These are phyloP conservation scores for Zygosaccharomyces bailii DNA, from an alignment of 805 yeast genomes.

Conservation along the genomic window DNA sequence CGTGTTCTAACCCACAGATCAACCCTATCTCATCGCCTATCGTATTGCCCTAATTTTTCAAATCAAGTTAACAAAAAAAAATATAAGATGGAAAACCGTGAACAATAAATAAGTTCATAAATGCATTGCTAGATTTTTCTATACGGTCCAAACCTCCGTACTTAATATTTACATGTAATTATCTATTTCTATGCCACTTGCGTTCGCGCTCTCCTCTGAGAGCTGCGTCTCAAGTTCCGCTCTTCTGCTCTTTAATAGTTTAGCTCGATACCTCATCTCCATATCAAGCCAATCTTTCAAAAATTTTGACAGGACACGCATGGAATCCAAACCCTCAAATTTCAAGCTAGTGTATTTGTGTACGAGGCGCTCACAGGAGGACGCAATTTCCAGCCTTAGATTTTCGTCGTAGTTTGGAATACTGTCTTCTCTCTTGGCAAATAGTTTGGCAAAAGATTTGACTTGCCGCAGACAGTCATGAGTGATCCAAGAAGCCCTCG, in stretches of 20 bases:
- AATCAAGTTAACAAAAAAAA: not conserved
- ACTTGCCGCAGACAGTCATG: slow-evolving; percentile 24
- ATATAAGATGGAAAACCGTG: not conserved
- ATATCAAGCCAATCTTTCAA: slow-evolving; percentile 23
- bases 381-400: slow-evolving; percentile 10
- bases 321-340: slow-evolving; percentile 26
- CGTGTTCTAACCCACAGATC: no score
- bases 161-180: slow-evolving; percentile 2
- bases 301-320: slow-evolving; percentile 15
- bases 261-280: slow-evolving; percentile 12
- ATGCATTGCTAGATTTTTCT: slow-evolving; percentile 1
- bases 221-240: not conserved
- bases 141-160: not conserved
- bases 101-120: not conserved
- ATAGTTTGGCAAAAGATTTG: slow-evolving; percentile 23
- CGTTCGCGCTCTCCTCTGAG: not conserved
- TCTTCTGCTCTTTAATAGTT: slow-evolving; percentile 1
- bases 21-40: slow-evolving; percentile 4
- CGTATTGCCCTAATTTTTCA: slow-evolving; percentile 1
- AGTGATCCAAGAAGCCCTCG: slow-evolving; percentile 17
- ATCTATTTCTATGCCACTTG: not conserved
- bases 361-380: slow-evolving; percentile 18
- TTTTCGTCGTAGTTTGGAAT: slow-evolving; percentile 5
- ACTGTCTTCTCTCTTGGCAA: slow-evolving; percentile 12
- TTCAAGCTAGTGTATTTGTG: slow-evolving; percentile 21